Conservation (phyloP, 306 rosid genomes). For the Gynostemma pentaphyllum region DNA sequence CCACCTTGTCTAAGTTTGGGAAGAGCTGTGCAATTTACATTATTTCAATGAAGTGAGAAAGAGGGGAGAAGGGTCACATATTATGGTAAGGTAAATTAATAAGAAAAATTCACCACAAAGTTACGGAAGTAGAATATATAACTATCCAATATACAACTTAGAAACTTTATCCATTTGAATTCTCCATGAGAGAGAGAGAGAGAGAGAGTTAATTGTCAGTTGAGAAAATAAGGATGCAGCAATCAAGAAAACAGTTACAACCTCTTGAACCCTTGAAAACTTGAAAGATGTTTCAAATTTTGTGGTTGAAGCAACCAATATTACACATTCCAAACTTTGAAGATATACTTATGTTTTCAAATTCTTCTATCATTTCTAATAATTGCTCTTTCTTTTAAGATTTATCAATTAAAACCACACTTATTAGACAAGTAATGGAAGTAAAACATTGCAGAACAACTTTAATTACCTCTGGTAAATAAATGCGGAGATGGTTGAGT, state of each 20-base stretch:
- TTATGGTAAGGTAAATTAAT: background rate
- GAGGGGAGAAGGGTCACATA: background rate
- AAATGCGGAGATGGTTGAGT: slow-evolving; percentile 93
- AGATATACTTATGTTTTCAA: background rate
- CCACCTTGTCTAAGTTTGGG: slow-evolving; percentile 89
- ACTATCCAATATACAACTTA: background rate
- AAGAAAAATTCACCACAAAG: no score
- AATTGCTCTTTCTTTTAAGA: no score
- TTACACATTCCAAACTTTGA: background rate
- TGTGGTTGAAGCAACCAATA: background rate
- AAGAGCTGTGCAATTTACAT: slow-evolving; percentile 55
- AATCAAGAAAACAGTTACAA: background rate
- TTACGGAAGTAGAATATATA: background rate
- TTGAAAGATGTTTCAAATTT: background rate
- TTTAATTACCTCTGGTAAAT: slow-evolving; percentile 77
- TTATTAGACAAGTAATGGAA: background rate
- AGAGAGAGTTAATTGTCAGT: background rate
- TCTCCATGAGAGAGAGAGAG: no score
- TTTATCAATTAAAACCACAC: background rate
- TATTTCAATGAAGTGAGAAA: slow-evolving; percentile 18
- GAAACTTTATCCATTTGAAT: background rate
- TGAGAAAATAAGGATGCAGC: background rate
- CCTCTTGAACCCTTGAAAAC: background rate
- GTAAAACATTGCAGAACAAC: background rate
- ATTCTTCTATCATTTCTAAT: background rate